Conservation (phyloP, 1,284 basidiomycete genomes). For the Ceratobasidium sp. region DNA sequence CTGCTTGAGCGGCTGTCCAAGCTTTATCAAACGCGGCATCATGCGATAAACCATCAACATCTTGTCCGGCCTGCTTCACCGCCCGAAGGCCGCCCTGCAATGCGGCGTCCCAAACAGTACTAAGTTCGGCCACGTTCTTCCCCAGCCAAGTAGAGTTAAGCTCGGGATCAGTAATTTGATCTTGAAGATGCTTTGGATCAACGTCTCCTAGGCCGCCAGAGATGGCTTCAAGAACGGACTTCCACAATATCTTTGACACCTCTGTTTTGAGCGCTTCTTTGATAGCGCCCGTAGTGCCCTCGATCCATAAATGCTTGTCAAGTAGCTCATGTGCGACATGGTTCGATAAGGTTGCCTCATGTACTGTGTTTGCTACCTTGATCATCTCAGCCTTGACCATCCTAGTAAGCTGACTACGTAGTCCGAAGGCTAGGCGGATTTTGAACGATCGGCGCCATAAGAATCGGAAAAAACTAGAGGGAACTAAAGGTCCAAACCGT, state of each 20-base stretch:
- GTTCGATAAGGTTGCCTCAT: background rate
- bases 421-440: background rate
- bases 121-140: conserved; percentile 7
- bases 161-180: background rate
- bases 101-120: background rate
- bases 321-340: background rate
- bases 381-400: background rate
- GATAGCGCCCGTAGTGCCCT: background rate
- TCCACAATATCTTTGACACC: conserved; percentile 1
- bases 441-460: background rate
- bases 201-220: background rate
- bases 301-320: conserved; percentile 1
- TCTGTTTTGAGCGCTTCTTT: background rate
- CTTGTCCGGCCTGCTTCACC: background rate
- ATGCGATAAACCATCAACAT: background rate
- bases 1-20: background rate
- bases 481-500: background rate
- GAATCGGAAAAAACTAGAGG: background rate
- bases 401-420: background rate
- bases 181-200: background rate
- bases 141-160: background rate
- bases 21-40: conserved; percentile 6
- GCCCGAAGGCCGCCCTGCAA: background rate
- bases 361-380: background rate
- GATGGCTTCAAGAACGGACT: background rate